Evolutionary conservation across 108 stramenopile genomes (phyloP), one percentile per base, ranked within the genome.

Genomic region (Pseudonitzschia multiseries): DNA sequence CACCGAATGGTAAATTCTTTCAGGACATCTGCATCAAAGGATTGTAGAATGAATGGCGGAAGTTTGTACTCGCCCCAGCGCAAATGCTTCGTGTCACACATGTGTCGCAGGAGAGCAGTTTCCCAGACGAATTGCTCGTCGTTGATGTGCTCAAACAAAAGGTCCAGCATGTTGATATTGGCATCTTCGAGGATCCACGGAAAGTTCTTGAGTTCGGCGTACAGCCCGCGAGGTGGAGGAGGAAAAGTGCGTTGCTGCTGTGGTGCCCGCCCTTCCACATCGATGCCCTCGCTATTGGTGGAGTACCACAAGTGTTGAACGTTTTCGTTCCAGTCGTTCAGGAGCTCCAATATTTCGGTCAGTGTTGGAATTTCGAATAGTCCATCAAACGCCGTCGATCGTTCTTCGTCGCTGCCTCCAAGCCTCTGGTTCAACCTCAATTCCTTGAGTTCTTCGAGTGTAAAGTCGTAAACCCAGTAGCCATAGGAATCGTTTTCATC

Each of bases 401-500:
- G 73, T 33, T 29, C 36, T 33, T 21, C 32, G 29, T 21, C 36
- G 8, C 18, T 20, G 0, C 72, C 68, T 4, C 70, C 71, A 8
- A 79, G 54, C 20, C 69, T 51, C 48, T 95, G 91, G 29, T 65
- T 68, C 36, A 85, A 74, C 1, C 71, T 54, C 69, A 95, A 73
- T 36, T 69, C 24, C 68, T 87, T 71, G 14, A 95, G 71, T 69
- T 95, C 91, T 0, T 73, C 78, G 33, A 77, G 68, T 10, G 84
- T 80, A 82, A 95, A 95, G 50, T 92, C 85, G 63, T 76, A 78
- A 56, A 79, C 82, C 69, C 83, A 90, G 67, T 86, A 93, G 0
- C 61, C 61, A 14, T 62, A 4, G 33, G 20, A 33, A n/a, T n/a
- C 57, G 29, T 40, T 59, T 8, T 26, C 57, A 51, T 51, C 50